A percentile compares a stretch with the other conserved stretches of the same genome.
phyloP scores from a whole-genome alignment of 2,329 filamentous ascomycete species.

The Colletotrichum simmondsii region DNA sequence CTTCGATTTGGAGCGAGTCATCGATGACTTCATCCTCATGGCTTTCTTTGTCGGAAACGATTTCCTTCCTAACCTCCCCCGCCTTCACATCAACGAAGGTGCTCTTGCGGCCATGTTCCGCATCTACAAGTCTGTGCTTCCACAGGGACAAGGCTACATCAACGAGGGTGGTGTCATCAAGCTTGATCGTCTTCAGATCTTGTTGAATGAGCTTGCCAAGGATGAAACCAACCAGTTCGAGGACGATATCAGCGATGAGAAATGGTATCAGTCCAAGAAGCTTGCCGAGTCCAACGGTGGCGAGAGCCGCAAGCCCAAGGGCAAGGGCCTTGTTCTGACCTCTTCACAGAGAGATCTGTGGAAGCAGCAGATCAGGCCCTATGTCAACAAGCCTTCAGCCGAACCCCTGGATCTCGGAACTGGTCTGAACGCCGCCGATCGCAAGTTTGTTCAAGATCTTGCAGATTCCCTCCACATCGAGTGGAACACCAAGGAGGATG shows the following conservation, averaged over 20 bases:
- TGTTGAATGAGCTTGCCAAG: conserved; percentile 86
- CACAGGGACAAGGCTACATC: conserved; percentile 91
- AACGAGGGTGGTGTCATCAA: conserved; percentile 96
- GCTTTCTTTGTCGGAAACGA: conserved; percentile 99
- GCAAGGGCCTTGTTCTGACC: conserved; percentile 76
- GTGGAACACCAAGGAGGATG: conserved; percentile 68
- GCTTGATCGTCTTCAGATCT: conserved; percentile 77
- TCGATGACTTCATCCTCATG: conserved; percentile 99
- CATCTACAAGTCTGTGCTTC: conserved; percentile 91
- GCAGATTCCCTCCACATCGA: conserved; percentile 71
- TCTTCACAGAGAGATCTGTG: conserved; percentile 85
- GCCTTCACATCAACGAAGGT: conserved; percentile 98
- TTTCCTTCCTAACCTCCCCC: conserved; percentile 96
- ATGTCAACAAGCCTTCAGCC: conserved; percentile 75
- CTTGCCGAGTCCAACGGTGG: conserved; percentile 72
- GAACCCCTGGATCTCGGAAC: conserved; percentile 78
- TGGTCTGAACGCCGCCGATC: conserved; percentile 82
- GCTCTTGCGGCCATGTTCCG: conserved; percentile 97
- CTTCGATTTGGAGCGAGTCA: conserved; percentile 95
- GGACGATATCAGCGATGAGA: conserved; percentile 85
- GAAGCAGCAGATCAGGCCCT: conserved; percentile 82
- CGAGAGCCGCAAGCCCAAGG: conserved; percentile 63
- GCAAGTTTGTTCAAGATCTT: conserved; percentile 92
- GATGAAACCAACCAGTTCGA: conserved; percentile 96
- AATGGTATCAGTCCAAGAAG: conserved; percentile 92